Base-by-base conservation (phyloP, 2,329 filamentous ascomycete genomes). In the Acephala macrosclerotiorum region DNA sequence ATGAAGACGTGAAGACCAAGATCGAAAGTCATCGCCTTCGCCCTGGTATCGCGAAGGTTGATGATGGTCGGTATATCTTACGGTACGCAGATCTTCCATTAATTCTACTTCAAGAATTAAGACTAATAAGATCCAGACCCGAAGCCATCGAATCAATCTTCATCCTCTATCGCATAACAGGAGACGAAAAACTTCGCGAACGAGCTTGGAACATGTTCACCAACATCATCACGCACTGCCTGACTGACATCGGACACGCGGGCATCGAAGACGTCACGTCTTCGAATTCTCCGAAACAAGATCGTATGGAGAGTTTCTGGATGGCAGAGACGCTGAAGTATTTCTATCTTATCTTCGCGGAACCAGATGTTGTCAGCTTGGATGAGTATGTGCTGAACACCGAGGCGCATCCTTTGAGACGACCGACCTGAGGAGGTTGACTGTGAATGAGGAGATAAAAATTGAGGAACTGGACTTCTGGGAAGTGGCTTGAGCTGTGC, bases 121-220 rank as follows among this genome's bases (percentile, higher is more conserved):
- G 26, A 38, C 60, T 61, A 38, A 67, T 29, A 29, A 29, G 20
- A 14, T 42, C 38, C 12, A 69, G 85, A 75, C 88, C 88, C 9
- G 88, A 90, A 76, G 88, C 87, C 4, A 89, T 90, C 59, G 88
- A 91, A 75, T 89, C 86, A 4, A 85, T 91, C 9, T 91, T 88
- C 77, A 85, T 89, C 74, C 85, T 91, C 81, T 75, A 75, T 57
- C 74, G 74, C 1, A 65, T 76, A 2, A 75, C 74, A 18, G 74
- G 68, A 1, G 70, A 74, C 42, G 57, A 61, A 25, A 58, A 69
- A 7, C 73, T 79, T 56, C 78, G 79, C 58, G 80, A 83, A 38
- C 75, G 76, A 1, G 82, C 80, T 1, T 84, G 82, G 81, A 78
- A 76, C 42, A 83, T 83, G 81, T 84, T 83, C 69, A 73, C 79